These are phyloP conservation scores for Ceratocystis ficicola DNA, from an alignment of 2,329 filamentous ascomycete species.

Conservation along the genomic window DNA sequence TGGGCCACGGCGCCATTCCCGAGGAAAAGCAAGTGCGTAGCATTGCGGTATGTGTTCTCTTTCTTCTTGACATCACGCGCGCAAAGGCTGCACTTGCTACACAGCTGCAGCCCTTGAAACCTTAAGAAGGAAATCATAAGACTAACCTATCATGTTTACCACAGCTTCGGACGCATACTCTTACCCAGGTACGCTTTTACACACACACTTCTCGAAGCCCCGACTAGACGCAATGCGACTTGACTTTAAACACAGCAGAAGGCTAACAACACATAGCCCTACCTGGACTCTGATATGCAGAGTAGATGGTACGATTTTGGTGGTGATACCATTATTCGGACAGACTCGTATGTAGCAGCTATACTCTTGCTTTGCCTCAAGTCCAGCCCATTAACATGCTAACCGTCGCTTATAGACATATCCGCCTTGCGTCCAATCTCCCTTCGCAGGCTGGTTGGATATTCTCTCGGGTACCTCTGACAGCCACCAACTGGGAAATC, in stretches of 20 bases:
- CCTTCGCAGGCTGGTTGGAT: conserved; percentile 87
- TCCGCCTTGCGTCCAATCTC: conserved; percentile 81
- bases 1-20: conserved; percentile 16
- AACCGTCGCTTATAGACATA: conserved; percentile 48
- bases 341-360: conserved; percentile 43
- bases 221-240: conserved; percentile 23
- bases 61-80: not conserved
- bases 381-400: not conserved
- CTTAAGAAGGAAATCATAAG: not conserved
- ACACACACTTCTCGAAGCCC: conserved; percentile 15
- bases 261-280: conserved; percentile 50
- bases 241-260: conserved; percentile 10
- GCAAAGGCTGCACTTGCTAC: not conserved
- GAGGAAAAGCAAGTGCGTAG: conserved; percentile 23
- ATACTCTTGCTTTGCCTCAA: not conserved
- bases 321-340: conserved; percentile 76
- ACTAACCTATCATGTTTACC: conserved; percentile 21
- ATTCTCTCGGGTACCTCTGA: conserved; percentile 85
- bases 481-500: conserved; percentile 97
- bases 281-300: conserved; percentile 95
- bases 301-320: conserved; percentile 99
- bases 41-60: conserved; percentile 23
- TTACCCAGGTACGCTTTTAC: conserved; percentile 54
- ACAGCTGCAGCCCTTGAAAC: not conserved
- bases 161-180: conserved; percentile 76